Conservation (phyloP, 106 monocot species). For the Vanilla planifolia region DNA sequence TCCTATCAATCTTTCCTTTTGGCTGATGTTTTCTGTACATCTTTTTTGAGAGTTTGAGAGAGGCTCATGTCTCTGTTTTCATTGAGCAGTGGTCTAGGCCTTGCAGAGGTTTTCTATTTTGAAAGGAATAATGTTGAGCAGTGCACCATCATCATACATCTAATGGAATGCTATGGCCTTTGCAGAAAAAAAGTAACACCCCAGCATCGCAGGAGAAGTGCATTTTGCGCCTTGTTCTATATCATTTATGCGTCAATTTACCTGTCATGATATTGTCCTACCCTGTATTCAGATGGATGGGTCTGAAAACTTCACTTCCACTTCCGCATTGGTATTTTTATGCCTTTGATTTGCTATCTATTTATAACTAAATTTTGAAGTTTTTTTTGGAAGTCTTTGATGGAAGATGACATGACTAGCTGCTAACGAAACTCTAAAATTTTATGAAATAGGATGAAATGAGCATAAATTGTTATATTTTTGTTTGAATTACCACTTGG, state of each 20-base stretch:
- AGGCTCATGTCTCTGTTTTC: no score
- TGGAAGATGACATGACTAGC: no score
- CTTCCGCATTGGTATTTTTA: not conserved
- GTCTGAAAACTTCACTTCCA: conserved; percentile 23
- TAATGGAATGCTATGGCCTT: not conserved
- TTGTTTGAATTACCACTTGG: not conserved
- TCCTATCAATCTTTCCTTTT: no score
- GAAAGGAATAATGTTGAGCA: no score
- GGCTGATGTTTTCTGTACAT: no score
- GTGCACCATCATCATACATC: not conserved
- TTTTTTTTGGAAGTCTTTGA: no score
- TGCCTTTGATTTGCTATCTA: not conserved
- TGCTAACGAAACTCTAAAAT: not conserved
- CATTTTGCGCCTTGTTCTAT: conserved; percentile 56
- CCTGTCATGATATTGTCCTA: conserved; percentile 71
- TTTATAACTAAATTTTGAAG: no score
- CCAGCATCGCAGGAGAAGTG: conserved; percentile 53
- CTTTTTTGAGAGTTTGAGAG: no score
- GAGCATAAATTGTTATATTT: not conserved
- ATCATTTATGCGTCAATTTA: conserved; percentile 73
- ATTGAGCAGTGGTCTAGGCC: no score
- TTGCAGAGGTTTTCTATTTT: no score
- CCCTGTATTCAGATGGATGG: conserved; percentile 78
- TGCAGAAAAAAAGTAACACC: conserved; percentile 71
- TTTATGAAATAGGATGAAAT: not conserved